Percentiles rank a stretch among this genome's conserved stretches.
These are phyloP conservation scores for Hysterangium stoloniferum DNA, from an alignment of 768 basidiomycete genomes.

Conservation along the genomic window DNA sequence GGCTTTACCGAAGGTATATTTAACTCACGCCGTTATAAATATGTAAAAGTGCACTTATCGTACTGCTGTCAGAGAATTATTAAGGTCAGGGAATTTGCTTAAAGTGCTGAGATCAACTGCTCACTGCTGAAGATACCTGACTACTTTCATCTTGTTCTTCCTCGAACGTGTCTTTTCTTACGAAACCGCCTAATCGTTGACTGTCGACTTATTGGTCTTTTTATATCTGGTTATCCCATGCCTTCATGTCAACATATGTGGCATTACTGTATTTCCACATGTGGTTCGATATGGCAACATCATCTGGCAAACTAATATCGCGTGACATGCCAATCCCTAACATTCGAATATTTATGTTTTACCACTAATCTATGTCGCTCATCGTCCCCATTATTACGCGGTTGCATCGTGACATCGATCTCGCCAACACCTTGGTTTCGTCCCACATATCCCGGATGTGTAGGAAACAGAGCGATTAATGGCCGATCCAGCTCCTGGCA, in stretches of 20 bases:
- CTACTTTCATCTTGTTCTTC: background rate
- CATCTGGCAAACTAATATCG: background rate
- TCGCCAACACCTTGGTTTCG: background rate
- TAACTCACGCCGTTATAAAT: background rate
- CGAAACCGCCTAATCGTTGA: background rate
- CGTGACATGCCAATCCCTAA: too few relatives aligned
- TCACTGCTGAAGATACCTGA: background rate
- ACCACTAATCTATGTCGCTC: background rate
- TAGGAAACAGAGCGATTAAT: conserved; percentile 97
- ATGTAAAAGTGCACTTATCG: background rate
- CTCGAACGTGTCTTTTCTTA: background rate
- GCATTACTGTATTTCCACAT: background rate
- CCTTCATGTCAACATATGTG: background rate
- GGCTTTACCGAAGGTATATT: conserved; percentile 5
- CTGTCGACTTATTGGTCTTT: background rate
- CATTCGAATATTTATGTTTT: too few relatives aligned
- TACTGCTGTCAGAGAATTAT: background rate
- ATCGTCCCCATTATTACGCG: background rate
- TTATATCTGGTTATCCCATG: background rate
- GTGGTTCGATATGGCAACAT: background rate
- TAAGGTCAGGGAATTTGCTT: background rate
- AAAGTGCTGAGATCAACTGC: background rate
- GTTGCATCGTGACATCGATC: background rate
- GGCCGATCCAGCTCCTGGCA: conserved; percentile 94
- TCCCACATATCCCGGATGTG: conserved; percentile 10